Percentiles rank a stretch among this genome's conserved stretches.
These are phyloP conservation scores for Pseudocohnilembus persalinus DNA, from an alignment of 169 alveolate genomes.

Conservation along the genomic window DNA sequence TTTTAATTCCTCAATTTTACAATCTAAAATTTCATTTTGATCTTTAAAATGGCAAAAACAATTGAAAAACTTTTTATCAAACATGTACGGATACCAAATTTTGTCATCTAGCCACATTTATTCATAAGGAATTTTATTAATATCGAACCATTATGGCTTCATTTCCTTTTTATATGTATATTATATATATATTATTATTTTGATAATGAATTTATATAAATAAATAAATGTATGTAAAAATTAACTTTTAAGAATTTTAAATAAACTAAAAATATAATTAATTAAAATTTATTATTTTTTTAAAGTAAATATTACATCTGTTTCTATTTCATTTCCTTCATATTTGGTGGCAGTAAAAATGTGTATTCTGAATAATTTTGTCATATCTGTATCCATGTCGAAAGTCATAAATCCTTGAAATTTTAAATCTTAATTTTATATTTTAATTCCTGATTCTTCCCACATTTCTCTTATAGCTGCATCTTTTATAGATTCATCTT, in stretches of 20 bases:
- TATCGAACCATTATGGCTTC: not conserved
- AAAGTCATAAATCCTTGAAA: not conserved
- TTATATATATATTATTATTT: too few species aligned
- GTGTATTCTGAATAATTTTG: not conserved
- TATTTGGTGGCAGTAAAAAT: not conserved
- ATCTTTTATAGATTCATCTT: not conserved
- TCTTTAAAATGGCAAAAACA: not conserved
- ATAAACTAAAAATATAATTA: too few species aligned
- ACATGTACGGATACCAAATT: not conserved
- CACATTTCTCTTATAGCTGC: not conserved
- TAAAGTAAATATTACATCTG: not conserved
- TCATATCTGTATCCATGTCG: not conserved
- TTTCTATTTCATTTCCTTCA: not conserved
- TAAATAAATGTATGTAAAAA: too few species aligned
- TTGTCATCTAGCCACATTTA: not conserved
- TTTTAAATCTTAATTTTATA: not conserved
- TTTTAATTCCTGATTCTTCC: not conserved
- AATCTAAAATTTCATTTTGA: not conserved
- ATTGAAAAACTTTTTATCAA: too few species aligned
- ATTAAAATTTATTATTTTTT: too few species aligned
- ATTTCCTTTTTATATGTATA: too few species aligned
- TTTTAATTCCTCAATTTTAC: too few species aligned
- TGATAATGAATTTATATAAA: too few species aligned
- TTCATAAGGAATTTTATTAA: not conserved
- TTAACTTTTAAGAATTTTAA: too few species aligned